A percentile compares a stretch with the other conserved stretches of the same genome.
Evolutionary conservation across 176 grass and related monocot genomes (phyloP).

Genomic region (Aechmea fasciata): DNA sequence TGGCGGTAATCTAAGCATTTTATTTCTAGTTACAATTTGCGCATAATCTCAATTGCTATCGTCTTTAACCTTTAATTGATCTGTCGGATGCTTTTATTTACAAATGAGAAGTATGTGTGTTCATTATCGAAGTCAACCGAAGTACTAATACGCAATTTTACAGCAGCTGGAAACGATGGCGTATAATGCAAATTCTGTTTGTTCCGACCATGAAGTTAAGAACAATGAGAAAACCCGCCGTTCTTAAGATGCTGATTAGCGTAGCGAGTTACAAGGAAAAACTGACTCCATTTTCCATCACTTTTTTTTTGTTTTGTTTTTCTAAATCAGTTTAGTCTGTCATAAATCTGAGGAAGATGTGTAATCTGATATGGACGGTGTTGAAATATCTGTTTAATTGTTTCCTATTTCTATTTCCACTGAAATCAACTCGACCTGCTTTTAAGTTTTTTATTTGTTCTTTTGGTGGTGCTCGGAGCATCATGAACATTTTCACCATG

Average conservation of each 20-base stretch:
- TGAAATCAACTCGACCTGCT: too few species aligned
- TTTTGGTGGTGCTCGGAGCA: too few species aligned
- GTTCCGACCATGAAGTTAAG: neutral
- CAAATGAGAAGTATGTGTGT: neutral
- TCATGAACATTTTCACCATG: too few species aligned
- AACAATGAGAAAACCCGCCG: neutral
- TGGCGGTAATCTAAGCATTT: too few species aligned
- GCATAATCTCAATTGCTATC: neutral
- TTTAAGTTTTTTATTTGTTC: too few species aligned
- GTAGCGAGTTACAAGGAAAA: neutral
- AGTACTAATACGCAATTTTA: slow-evolving; percentile 12
- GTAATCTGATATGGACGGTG: too few species aligned
- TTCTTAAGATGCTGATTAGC: neutral
- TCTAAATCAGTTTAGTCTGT: too few species aligned
- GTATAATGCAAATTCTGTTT: slow-evolving; percentile 25
- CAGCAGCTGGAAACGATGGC: slow-evolving; percentile 33
- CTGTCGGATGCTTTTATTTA: slow-evolving; percentile 26
- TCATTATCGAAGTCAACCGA: neutral
- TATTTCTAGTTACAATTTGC: too few species aligned
- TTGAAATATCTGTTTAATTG: too few species aligned
- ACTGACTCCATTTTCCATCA: neutral
- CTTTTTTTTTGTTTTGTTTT: too few species aligned
- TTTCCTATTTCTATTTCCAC: too few species aligned
- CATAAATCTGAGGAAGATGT: too few species aligned
- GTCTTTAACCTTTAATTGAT: neutral